Conservation (phyloP, 306 rosid genomes). For the Cercis canadensis region DNA sequence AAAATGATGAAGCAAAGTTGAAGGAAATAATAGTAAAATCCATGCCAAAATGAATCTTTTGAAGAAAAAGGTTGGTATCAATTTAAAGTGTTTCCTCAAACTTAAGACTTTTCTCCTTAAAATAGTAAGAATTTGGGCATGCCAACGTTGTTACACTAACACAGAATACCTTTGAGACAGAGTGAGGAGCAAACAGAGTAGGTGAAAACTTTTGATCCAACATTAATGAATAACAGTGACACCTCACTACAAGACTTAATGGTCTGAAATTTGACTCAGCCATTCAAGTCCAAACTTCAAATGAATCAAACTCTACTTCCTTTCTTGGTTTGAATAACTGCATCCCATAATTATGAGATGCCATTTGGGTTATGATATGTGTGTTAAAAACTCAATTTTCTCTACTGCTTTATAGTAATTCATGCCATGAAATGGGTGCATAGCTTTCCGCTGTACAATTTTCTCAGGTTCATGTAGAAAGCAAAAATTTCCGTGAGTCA, state of each 20-base stretch:
- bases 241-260: constrained; percentile 44
- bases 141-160: background rate
- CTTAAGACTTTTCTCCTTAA: background rate
- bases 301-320: constrained; percentile 30
- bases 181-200: constrained; percentile 23
- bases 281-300: constrained; percentile 34
- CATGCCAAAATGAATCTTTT: no score
- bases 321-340: constrained; percentile 46
- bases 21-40: no score
- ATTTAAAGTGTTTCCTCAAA: no score
- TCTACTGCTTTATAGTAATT: constrained; percentile 30
- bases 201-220: constrained; percentile 48
- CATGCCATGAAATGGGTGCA: constrained; percentile 42
- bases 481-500: constrained; percentile 56
- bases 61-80: no score
- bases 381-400: constrained; percentile 38
- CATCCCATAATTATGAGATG: constrained; percentile 48
- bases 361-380: constrained; percentile 35
- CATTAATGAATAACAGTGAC: constrained; percentile 55
- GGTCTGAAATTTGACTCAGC: constrained; percentile 48
- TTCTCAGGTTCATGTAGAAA: constrained; percentile 46
- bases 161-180: background rate
- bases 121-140: background rate
- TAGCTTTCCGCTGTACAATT: constrained; percentile 39
- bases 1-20: no score